Evolutionary conservation across 139 green algal genomes (phyloP).

Genomic region (Zygnema cylindricum): DNA sequence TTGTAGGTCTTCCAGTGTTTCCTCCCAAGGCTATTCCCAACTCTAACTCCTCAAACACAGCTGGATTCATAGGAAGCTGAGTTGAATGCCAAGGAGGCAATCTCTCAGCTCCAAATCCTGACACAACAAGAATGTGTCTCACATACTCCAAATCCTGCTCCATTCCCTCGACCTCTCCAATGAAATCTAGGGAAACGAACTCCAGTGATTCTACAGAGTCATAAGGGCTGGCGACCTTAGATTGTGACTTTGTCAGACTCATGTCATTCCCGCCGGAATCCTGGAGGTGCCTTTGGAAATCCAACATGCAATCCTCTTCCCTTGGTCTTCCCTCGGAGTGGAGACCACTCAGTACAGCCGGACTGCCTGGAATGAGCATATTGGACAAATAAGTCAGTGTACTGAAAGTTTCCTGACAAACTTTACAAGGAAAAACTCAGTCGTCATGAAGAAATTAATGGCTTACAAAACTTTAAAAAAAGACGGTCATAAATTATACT

Average conservation of each 20-base stretch:
- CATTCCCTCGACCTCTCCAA: conserved; percentile 37
- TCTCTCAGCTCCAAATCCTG: neutral
- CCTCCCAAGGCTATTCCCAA: neutral
- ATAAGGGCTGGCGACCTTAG: neutral
- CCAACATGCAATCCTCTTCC: neutral
- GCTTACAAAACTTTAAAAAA: no score
- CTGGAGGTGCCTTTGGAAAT: neutral
- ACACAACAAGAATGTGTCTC: conserved; percentile 21
- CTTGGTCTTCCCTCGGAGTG: neutral
- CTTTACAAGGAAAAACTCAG: no score
- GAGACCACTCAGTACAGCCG: neutral
- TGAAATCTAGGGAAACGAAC: neutral
- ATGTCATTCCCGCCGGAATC: neutral
- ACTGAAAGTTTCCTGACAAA: no score
- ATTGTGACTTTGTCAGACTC: neutral
- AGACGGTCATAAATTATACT: no score
- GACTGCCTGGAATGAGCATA: neutral
- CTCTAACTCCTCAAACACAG: conserved; percentile 27
- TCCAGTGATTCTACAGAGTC: neutral
- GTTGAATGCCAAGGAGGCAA: neutral
- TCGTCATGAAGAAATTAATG: no score
- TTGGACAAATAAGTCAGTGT: no score
- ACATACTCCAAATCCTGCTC: conserved; percentile 50
- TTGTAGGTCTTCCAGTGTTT: neutral
- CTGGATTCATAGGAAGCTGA: neutral